Evolutionary conservation across 768 basidiomycete species (phyloP), one percentile per base, ranked within the genome.

Genomic region (Kwoniella heveanensis): DNA sequence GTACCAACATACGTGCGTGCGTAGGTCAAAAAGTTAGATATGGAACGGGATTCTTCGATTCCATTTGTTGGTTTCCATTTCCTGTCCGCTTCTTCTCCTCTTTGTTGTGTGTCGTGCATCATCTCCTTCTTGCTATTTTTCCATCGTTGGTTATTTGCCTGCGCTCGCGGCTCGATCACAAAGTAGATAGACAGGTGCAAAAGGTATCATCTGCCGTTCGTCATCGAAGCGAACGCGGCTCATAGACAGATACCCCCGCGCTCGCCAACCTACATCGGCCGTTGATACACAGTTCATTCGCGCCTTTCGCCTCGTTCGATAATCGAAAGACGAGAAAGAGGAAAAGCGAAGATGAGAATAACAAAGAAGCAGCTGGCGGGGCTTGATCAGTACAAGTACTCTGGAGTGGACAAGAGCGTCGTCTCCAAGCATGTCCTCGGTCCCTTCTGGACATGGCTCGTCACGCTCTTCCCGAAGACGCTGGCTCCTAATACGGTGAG

Each of bases 361-460:
- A 85, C 88, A 2, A 82, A 82, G 54, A 77, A 83, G 17, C 87
- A 88, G n/a, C 85, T 92, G 24, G 84, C 85, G 67, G 90, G 90
- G 57, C 83, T 93, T 47, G 86, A 86, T 72, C 86, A 86, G 67
- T 92, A 93, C 77, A 81, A 86, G 59, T 92, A 92, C 77, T 90
- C 87, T 70, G 87, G 86, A 22, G 85, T 90, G 13, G 91, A 93
- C 80, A 89, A 90, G 89, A 89, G 60, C 15, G 61, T 76, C 29
- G 58, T 78, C n/a, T 71, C 68, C 2, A 59, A 66, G 50, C 36
- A 48, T 37, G 81, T 93, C 24, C 82, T 97, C 57, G 85, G 87
- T 48, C 90, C 90, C 2, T 95, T 88, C 81, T 96, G 93, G 92
- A 90, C 83, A 32, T 90, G 90, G 90, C 86, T 95, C 65, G 90